These are phyloP conservation scores for Arthrobotrys iridis DNA, from an alignment of 2,329 filamentous ascomycete genomes.

Conservation along the genomic window DNA sequence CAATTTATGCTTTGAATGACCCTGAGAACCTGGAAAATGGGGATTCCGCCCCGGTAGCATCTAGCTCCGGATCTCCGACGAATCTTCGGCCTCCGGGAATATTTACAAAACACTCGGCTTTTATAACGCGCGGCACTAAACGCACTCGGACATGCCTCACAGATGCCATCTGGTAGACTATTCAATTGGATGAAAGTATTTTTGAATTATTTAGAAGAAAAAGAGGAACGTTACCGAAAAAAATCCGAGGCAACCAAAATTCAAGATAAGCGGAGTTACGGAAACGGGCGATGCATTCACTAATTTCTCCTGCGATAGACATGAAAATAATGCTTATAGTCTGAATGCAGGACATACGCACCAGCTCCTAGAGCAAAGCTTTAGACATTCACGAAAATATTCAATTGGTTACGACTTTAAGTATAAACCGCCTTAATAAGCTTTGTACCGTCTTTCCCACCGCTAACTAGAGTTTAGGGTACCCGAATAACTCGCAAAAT, in stretches of 20 bases:
- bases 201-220: neutral
- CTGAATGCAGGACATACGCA: constrained; percentile 17
- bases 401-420: neutral
- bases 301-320: too few relatives aligned
- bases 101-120: neutral
- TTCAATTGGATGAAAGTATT: constrained; percentile 4
- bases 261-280: too few relatives aligned
- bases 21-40: constrained; percentile 4
- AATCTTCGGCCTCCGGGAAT: neutral
- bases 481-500: neutral
- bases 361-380: constrained; percentile 9
- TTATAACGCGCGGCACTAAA: constrained; percentile 10
- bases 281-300: too few relatives aligned
- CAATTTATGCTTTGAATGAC: neutral
- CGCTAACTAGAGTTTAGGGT: neutral
- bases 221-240: neutral
- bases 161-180: constrained; percentile 24
- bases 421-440: neutral
- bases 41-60: neutral
- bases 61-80: neutral
- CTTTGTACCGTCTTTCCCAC: too few relatives aligned
- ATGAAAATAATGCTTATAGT: constrained; percentile 40
- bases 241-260: too few relatives aligned
- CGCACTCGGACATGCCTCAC: constrained; percentile 29
- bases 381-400: neutral